These are phyloP conservation scores for Beta lomatogona DNA, from an alignment of 179 eudicot species.

Conservation along the genomic window DNA sequence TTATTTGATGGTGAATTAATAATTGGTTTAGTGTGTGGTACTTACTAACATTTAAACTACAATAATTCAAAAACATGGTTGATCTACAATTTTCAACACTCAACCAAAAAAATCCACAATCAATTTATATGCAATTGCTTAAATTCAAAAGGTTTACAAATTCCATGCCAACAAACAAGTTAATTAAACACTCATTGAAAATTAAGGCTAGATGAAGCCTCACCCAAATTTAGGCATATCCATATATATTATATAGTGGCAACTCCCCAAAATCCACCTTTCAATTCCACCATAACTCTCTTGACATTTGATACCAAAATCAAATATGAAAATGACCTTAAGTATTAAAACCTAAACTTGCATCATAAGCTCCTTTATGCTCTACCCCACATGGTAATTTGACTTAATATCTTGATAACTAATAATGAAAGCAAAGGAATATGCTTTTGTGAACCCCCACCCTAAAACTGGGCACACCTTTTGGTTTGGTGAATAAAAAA, in stretches of 20 bases:
- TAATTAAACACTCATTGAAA: background rate
- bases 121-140: background rate
- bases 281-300: background rate
- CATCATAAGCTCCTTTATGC: slow-evolving; percentile 2
- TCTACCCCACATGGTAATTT: slow-evolving; percentile 7
- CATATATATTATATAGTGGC: background rate
- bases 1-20: too few species aligned
- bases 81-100: background rate
- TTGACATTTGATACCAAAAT: background rate
- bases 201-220: background rate
- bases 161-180: background rate
- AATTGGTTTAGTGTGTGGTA: too few species aligned
- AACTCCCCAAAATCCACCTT: slow-evolving; percentile 13
- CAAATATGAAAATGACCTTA: slow-evolving; percentile 11
- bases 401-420: slow-evolving; percentile 11
- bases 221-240: slow-evolving; percentile 12
- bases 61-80: too few species aligned
- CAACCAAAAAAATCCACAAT: background rate
- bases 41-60: too few species aligned
- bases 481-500: background rate
- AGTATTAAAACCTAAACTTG: slow-evolving; percentile 4
- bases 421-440: slow-evolving; percentile 18
- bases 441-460: background rate
- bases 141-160: background rate
- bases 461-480: slow-evolving; percentile 14